These are phyloP conservation scores for Aspergillus cejpii DNA, from an alignment of 2,329 filamentous ascomycete genomes.

Conservation along the genomic window DNA sequence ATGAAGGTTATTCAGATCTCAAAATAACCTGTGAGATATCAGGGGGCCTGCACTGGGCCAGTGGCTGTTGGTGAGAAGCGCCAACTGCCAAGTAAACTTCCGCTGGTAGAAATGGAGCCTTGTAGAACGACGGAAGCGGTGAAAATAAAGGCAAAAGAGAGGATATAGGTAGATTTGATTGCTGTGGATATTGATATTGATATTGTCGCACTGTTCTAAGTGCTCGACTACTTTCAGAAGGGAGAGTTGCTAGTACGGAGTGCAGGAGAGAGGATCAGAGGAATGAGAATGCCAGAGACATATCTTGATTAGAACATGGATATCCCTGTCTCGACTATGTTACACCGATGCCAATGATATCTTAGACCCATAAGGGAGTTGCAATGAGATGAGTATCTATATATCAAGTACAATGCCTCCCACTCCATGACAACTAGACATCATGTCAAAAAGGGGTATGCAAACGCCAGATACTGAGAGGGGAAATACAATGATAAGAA, in stretches of 20 bases:
- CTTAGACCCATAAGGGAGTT: neutral
- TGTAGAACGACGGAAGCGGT: conserved; percentile 9
- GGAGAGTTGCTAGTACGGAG: too few relatives aligned
- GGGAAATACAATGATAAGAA: conserved; percentile 1
- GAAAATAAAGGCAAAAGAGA: neutral
- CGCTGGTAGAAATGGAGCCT: too few relatives aligned
- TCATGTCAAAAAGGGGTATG: conserved; percentile 11
- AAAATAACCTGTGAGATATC: too few relatives aligned
- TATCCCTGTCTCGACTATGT: neutral
- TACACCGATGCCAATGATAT: neutral
- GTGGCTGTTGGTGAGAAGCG: neutral
- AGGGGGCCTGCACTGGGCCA: too few relatives aligned
- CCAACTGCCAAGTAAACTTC: too few relatives aligned
- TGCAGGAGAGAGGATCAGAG: too few relatives aligned
- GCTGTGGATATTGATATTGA: neutral
- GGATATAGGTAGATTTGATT: neutral
- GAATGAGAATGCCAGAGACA: too few relatives aligned
- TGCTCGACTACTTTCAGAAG: too few relatives aligned
- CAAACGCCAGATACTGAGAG: conserved; percentile 11
- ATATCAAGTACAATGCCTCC: neutral
- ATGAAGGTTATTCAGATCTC: too few relatives aligned
- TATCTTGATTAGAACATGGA: neutral
- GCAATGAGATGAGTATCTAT: neutral
- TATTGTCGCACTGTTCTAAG: too few relatives aligned
- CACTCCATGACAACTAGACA: conserved; percentile 7